Conservation (phyloP, 2,329 filamentous ascomycete species). For the Hypoxylon sp. region DNA sequence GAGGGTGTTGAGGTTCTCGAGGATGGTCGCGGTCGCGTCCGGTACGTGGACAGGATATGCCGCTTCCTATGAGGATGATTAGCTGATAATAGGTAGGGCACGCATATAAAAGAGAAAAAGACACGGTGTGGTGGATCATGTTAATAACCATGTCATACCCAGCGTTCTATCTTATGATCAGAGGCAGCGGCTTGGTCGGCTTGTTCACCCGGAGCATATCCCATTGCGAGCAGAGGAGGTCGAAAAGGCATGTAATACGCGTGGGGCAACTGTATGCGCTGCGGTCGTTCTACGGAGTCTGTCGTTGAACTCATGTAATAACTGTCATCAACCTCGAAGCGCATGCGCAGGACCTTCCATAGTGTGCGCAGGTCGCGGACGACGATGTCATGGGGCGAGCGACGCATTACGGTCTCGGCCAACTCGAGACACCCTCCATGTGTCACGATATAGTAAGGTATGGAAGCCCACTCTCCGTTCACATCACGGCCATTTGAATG, state of each 20-base stretch:
- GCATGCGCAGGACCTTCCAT: conserved; percentile 45
- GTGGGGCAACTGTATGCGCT: conserved; percentile 31
- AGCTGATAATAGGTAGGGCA: neutral
- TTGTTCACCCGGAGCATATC: neutral
- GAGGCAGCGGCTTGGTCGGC: neutral
- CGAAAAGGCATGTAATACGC: conserved; percentile 36
- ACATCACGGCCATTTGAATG: conserved; percentile 25
- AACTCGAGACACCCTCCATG: conserved; percentile 44
- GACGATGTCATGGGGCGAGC: conserved; percentile 26
- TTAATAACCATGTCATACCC: conserved; percentile 27
- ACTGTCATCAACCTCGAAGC: conserved; percentile 41
- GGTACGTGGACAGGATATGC: conserved; percentile 19
- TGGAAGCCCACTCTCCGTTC: conserved; percentile 16
- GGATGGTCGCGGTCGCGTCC: conserved; percentile 29
- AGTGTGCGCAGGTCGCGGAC: conserved; percentile 41
- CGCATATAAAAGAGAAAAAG: neutral
- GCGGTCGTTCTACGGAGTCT: neutral
- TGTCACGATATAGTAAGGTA: conserved; percentile 41
- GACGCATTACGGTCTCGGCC: conserved; percentile 33
- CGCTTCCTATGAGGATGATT: conserved; percentile 21
- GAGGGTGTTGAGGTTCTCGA: conserved; percentile 29
- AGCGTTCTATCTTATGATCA: conserved; percentile 9
- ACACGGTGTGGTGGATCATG: neutral
- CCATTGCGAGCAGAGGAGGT: neutral
- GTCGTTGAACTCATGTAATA: conserved; percentile 31